These are phyloP conservation scores for Hibiscus mutabilis DNA, from an alignment of 345 rosid genomes.

Conservation along the genomic window DNA sequence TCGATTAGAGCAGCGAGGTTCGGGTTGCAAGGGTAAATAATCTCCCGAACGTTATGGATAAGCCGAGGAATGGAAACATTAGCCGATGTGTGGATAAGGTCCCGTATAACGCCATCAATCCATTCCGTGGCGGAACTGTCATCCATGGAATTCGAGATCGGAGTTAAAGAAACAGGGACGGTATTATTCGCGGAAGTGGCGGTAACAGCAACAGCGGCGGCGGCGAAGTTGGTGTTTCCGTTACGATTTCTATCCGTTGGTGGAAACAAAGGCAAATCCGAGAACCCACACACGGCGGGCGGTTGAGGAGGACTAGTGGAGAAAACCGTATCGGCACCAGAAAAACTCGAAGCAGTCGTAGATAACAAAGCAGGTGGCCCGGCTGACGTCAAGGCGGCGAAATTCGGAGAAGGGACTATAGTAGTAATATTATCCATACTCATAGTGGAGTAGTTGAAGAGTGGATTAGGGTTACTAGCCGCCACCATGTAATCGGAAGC, in stretches of 20 bases:
- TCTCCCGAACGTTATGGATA: slow-evolving; percentile 90
- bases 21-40: slow-evolving; percentile 44
- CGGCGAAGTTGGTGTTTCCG: neutral
- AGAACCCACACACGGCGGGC: slow-evolving; percentile 86
- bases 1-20: slow-evolving; percentile 81
- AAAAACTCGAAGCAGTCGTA: slow-evolving; percentile 24
- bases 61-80: slow-evolving; percentile 91
- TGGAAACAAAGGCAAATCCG: slow-evolving; percentile 85
- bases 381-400: slow-evolving; percentile 51
- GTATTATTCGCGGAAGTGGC: neutral
- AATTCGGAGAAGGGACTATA: slow-evolving; percentile 26
- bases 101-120: slow-evolving; percentile 87
- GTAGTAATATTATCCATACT: slow-evolving; percentile 5
- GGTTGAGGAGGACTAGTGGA: slow-evolving; percentile 16
- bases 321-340: slow-evolving; percentile 17
- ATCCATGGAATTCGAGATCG: slow-evolving; percentile 34
- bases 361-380: slow-evolving; percentile 32
- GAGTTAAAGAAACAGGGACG: slow-evolving; percentile 11
- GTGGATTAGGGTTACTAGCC: slow-evolving; percentile 19
- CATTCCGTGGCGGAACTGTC: slow-evolving; percentile 67
- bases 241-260: slow-evolving; percentile 34
- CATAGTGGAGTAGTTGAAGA: slow-evolving; percentile 59
- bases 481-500: neutral
- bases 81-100: slow-evolving; percentile 64
- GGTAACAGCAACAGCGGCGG: neutral